Evolutionary conservation across 352 stramenopile genomes (phyloP).

Genomic region (Globisporangium camurandrum): DNA sequence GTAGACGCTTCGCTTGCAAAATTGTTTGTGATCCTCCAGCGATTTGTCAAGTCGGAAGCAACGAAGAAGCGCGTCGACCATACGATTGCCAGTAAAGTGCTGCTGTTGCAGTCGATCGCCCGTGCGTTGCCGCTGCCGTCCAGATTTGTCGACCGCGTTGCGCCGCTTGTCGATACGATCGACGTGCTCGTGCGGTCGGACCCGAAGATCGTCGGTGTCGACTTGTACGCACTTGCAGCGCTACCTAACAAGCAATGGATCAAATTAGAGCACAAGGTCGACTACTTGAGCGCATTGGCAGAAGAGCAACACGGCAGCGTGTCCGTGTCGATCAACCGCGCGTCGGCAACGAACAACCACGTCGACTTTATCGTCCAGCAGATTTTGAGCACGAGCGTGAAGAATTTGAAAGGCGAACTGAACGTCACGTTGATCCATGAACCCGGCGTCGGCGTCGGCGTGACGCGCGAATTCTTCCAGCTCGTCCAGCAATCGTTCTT

Average conservation of each 20-base stretch:
- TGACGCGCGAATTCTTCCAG: conserved; percentile 72
- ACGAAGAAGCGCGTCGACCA: conserved; percentile 37
- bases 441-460: conserved; percentile 49
- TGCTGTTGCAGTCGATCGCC: conserved; percentile 40
- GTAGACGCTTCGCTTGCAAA: conserved; percentile 25
- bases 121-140: conserved; percentile 29
- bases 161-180: conserved; percentile 36
- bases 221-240: conserved; percentile 55
- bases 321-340: conserved; percentile 49
- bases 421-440: conserved; percentile 65
- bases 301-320: conserved; percentile 49
- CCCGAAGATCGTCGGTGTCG: conserved; percentile 60
- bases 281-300: conserved; percentile 54
- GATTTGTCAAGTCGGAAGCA: conserved; percentile 44
- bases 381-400: conserved; percentile 37
- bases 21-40: conserved; percentile 38
- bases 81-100: conserved; percentile 31
- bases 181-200: conserved; percentile 59
- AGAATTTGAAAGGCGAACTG: conserved; percentile 49
- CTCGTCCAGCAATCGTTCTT: conserved; percentile 63
- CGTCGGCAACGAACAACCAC: conserved; percentile 51
- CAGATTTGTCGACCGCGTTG: conserved; percentile 26
- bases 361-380: conserved; percentile 70
- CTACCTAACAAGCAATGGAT: conserved; percentile 26
- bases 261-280: conserved; percentile 68